A percentile compares a stretch with the other conserved stretches of the same genome.
These are phyloP conservation scores for Primulina tabacum DNA, from an alignment of 257 asterid genomes.

Conservation along the genomic window DNA sequence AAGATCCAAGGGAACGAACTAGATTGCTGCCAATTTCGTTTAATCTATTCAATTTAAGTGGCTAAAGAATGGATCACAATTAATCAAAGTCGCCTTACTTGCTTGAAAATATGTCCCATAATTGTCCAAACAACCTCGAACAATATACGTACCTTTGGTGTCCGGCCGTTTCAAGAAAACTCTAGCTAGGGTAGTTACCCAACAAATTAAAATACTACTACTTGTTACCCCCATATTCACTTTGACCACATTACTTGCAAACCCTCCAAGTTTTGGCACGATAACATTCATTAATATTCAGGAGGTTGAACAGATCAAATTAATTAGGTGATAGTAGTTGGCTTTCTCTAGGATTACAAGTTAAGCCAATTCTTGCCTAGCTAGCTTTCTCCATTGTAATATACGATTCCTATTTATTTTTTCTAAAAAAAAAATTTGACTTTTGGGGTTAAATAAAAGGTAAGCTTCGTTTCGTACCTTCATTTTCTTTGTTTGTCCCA, in stretches of 20 bases:
- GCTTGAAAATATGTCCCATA: background rate
- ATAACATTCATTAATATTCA: conserved; percentile 25
- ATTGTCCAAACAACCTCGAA: conserved; percentile 52
- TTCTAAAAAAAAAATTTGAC: too few species aligned
- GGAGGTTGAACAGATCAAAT: conserved; percentile 52
- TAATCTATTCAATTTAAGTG: too few species aligned
- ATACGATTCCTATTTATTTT: too few species aligned
- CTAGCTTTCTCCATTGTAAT: too few species aligned
- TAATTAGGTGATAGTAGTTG: conserved; percentile 49
- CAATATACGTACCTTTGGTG: conserved; percentile 24
- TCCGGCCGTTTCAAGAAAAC: conserved; percentile 23
- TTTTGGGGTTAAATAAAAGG: background rate
- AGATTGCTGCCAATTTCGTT: too few species aligned
- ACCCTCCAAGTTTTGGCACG: conserved; percentile 32
- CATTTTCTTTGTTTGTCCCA: conserved; percentile 6
- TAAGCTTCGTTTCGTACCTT: background rate
- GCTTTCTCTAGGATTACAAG: conserved; percentile 36
- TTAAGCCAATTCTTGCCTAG: background rate
- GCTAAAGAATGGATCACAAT: too few species aligned
- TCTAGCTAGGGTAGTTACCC: conserved; percentile 42
- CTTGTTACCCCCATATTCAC: conserved; percentile 7
- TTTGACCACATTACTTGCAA: conserved; percentile 13
- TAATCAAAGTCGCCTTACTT: too few species aligned
- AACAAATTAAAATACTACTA: conserved; percentile 21
- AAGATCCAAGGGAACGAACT: too few species aligned